Conservation (phyloP, 306 rosid species). For the Cucurbita pepo region DNA sequence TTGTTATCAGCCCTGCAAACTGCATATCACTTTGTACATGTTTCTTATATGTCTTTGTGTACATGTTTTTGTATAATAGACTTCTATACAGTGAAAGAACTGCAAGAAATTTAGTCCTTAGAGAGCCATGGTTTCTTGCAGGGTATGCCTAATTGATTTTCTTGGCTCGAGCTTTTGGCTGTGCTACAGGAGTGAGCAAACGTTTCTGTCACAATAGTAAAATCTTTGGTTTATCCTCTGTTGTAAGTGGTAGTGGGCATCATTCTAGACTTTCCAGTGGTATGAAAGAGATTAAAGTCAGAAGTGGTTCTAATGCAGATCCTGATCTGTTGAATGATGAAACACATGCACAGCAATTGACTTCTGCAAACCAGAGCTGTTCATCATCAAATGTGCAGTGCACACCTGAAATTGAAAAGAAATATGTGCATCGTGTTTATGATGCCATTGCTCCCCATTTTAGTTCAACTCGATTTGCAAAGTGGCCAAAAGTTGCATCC, state of each 20-base stretch:
- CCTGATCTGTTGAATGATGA: slow-evolving; percentile 20
- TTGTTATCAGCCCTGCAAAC: background rate
- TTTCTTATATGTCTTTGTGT: background rate
- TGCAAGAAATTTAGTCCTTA: background rate
- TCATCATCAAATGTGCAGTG: slow-evolving; percentile 28
- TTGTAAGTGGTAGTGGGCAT: slow-evolving; percentile 3
- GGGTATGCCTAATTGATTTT: slow-evolving; percentile 3
- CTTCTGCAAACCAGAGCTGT: slow-evolving; percentile 7
- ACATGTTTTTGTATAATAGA: background rate
- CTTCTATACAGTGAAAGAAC: background rate
- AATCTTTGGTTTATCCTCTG: slow-evolving; percentile 13
- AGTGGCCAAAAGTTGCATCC: slow-evolving; percentile 89
- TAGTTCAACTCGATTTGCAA: slow-evolving; percentile 74
- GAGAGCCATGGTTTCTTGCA: slow-evolving; percentile 2
- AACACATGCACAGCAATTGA: slow-evolving; percentile 17
- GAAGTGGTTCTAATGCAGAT: slow-evolving; percentile 18
- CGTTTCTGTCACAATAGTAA: too few species aligned
- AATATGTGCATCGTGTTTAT: slow-evolving; percentile 72
- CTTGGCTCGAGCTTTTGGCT: slow-evolving; percentile 10
- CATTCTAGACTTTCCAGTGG: slow-evolving; percentile 17
- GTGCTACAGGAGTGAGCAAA: slow-evolving; percentile 20
- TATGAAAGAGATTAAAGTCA: slow-evolving; percentile 41
- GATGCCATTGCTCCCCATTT: slow-evolving; percentile 96
- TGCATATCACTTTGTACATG: background rate
- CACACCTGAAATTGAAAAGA: slow-evolving; percentile 88